phyloP scores from a whole-genome alignment of 116 monocot species.

The Dioscorea cayenensis region DNA sequence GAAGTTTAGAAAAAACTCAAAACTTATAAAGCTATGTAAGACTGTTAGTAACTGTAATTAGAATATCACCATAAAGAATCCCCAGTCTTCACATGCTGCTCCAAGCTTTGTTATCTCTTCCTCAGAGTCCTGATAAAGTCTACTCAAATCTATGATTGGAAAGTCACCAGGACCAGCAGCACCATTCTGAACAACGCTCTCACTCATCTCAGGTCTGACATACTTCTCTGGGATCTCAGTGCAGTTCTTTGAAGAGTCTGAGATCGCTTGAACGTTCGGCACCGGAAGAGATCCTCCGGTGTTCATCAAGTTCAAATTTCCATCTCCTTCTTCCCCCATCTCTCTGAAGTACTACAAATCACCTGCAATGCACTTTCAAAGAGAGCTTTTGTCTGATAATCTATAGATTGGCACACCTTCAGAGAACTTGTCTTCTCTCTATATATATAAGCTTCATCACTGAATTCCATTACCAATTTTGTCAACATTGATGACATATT shows the following conservation, averaged over 20 bases:
- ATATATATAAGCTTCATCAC: too few relatives aligned
- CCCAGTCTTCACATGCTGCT: constrained; percentile 18
- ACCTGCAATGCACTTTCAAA: too few relatives aligned
- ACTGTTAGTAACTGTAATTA: too few relatives aligned
- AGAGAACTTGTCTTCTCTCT: too few relatives aligned
- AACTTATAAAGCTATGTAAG: not conserved
- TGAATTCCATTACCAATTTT: too few relatives aligned
- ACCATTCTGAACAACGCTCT: not conserved
- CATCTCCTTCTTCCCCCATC: not conserved
- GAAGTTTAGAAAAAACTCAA: too few relatives aligned
- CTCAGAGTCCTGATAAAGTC: not conserved
- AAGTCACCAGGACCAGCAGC: not conserved
- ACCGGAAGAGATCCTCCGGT: constrained; percentile 14
- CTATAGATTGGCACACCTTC: too few relatives aligned
- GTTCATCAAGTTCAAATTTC: not conserved
- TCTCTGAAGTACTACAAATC: not conserved
- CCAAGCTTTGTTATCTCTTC: constrained; percentile 1
- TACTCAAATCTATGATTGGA: constrained; percentile 5
- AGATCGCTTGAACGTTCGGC: constrained; percentile 27
- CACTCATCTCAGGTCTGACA: constrained; percentile 23
- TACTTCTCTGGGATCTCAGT: constrained; percentile 21
- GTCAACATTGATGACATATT: too few relatives aligned
- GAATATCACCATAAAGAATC: constrained; percentile 19
- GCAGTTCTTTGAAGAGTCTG: not conserved
- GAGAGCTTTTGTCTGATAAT: too few relatives aligned